Conservation (phyloP, 345 rosid species). For the Melastoma malabathricum region DNA sequence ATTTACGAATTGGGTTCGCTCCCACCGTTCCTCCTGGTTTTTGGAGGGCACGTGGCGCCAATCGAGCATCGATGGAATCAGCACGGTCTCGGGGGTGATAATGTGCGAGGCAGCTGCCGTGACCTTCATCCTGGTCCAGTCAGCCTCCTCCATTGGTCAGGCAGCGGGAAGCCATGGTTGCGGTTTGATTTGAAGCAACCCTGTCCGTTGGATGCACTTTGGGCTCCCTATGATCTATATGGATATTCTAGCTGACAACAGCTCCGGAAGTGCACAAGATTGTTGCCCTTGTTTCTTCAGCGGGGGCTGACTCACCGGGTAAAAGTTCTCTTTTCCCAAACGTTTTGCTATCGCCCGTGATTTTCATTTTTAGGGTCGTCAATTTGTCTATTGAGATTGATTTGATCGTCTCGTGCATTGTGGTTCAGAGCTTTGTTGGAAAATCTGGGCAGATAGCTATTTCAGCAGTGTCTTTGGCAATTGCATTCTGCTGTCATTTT, state of each 20-base stretch:
- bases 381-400: too few relatives aligned
- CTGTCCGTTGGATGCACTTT: conserved; percentile 44
- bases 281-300: too few relatives aligned
- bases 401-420: too few relatives aligned
- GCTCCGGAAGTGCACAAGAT: too few relatives aligned
- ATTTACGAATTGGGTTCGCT: conserved; percentile 53
- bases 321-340: too few relatives aligned
- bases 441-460: too few relatives aligned
- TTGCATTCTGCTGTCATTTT: too few relatives aligned
- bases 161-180: conserved; percentile 62
- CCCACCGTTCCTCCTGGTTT: conserved; percentile 49
- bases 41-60: conserved; percentile 53
- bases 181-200: conserved; percentile 45
- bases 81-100: conserved; percentile 60
- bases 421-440: too few relatives aligned
- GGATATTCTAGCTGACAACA: conserved; percentile 17
- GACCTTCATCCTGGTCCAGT: conserved; percentile 59
- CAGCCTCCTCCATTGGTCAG: conserved; percentile 60
- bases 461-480: too few relatives aligned
- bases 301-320: too few relatives aligned
- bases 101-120: conserved; percentile 54
- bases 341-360: too few relatives aligned
- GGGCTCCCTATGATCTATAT: conserved; percentile 56
- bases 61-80: conserved; percentile 64
- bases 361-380: too few relatives aligned